phyloP scores from a whole-genome alignment of 768 basidiomycete genomes.

The Lentinula sp. region DNA sequence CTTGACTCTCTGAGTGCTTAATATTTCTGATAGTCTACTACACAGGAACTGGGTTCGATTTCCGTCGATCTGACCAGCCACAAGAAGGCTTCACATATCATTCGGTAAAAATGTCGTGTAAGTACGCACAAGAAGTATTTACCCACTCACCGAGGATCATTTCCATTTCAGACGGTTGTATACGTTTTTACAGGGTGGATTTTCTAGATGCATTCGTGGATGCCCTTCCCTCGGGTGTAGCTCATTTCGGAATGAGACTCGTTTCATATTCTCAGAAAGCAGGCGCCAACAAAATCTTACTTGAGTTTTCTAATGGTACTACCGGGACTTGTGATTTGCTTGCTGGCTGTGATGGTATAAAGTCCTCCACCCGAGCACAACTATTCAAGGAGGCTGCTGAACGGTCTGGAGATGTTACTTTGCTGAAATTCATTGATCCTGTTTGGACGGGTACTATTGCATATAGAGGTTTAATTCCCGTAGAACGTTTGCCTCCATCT shows the following conservation, averaged over 20 bases:
- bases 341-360: slow-evolving; percentile 41
- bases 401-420: slow-evolving; percentile 15
- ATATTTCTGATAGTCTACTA: not conserved
- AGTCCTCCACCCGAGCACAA: slow-evolving; percentile 25
- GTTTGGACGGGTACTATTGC: slow-evolving; percentile 39
- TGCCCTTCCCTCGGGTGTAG: slow-evolving; percentile 23
- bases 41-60: slow-evolving; percentile 39
- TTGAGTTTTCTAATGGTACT: slow-evolving; percentile 27
- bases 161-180: slow-evolving; percentile 25
- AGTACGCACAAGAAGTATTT: not conserved
- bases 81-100: slow-evolving; percentile 32
- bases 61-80: slow-evolving; percentile 34
- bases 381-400: slow-evolving; percentile 20
- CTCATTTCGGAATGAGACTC: slow-evolving; percentile 31
- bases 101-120: slow-evolving; percentile 35
- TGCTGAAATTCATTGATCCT: slow-evolving; percentile 31
- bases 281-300: slow-evolving; percentile 12
- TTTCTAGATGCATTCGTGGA: slow-evolving; percentile 38
- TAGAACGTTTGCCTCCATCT: slow-evolving; percentile 22
- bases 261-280: slow-evolving; percentile 17
- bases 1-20: not conserved
- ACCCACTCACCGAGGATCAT: not conserved
- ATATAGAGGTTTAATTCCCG: slow-evolving; percentile 39
- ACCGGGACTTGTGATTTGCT: slow-evolving; percentile 32
- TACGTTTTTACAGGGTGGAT: slow-evolving; percentile 42